Evolutionary conservation across 2,329 filamentous ascomycete species (phyloP).

Genomic region (Penicillium hesseltinei): DNA sequence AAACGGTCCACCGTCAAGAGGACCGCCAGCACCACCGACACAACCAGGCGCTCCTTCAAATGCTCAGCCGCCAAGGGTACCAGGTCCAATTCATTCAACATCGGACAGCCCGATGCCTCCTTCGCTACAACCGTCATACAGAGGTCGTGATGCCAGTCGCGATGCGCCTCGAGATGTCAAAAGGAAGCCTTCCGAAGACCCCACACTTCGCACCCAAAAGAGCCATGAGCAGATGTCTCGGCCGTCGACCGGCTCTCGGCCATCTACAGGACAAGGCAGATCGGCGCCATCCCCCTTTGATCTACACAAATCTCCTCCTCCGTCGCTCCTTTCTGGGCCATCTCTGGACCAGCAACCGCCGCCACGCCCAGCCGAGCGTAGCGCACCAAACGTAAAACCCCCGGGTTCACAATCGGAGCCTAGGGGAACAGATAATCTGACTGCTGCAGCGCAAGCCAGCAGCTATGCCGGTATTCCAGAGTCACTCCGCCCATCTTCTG

Average conservation of each 20-base stretch:
- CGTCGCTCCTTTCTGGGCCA: constrained; percentile 14
- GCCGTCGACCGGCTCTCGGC: constrained; percentile 35
- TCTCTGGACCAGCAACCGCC: constrained; percentile 29
- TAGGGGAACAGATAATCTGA: constrained; percentile 24
- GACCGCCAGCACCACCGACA: constrained; percentile 6
- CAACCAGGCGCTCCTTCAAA: constrained; percentile 10
- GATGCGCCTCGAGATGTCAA: constrained; percentile 35
- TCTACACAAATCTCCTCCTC: constrained; percentile 17
- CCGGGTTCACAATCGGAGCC: constrained; percentile 16
- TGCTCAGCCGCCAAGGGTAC: constrained; percentile 25
- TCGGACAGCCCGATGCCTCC: constrained; percentile 2
- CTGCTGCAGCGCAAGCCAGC: constrained; percentile 19
- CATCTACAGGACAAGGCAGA: constrained; percentile 18
- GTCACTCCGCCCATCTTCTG: constrained; percentile 27
- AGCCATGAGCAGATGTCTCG: constrained; percentile 44
- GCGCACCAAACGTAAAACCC: constrained; percentile 17
- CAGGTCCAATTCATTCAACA: constrained; percentile 18
- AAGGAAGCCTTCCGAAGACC: constrained; percentile 38
- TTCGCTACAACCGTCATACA: constrained; percentile 31
- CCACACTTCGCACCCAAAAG: constrained; percentile 34
- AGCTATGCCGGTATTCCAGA: constrained; percentile 22
- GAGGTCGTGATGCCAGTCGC: constrained; percentile 37
- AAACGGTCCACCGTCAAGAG: constrained; percentile 23
- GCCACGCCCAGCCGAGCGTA: constrained; percentile 24
- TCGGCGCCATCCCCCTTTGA: constrained; percentile 33